Percentiles rank a stretch among this genome's conserved stretches.
Evolutionary conservation across 1,284 basidiomycete genomes (phyloP).

Genomic region (Paramarasmius palmivorus): DNA sequence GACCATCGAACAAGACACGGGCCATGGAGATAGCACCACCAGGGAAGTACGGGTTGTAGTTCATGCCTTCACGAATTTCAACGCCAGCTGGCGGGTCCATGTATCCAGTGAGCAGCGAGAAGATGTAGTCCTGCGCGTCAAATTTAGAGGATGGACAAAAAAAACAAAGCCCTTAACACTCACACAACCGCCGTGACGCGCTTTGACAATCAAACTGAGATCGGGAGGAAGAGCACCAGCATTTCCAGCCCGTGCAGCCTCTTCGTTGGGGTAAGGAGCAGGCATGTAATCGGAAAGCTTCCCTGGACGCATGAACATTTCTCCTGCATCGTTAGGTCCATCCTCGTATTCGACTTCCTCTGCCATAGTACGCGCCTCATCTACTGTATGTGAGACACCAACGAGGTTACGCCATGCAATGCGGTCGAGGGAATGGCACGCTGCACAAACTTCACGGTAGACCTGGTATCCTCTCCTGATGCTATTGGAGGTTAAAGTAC

Average conservation of each 20-base stretch:
- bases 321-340: constrained; percentile 92
- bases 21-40: constrained; percentile 99
- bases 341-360: constrained; percentile 97
- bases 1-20: constrained; percentile 91
- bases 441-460: constrained; percentile 98
- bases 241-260: constrained; percentile 95
- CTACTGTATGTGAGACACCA: constrained; percentile 94
- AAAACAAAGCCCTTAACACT: constrained; percentile 23
- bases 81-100: constrained; percentile 97
- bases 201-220: constrained; percentile 96
- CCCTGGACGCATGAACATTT: constrained; percentile 98
- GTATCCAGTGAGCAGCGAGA: constrained; percentile 96
- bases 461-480: constrained; percentile 99
- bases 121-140: constrained; percentile 85
- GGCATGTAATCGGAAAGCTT: constrained; percentile 98
- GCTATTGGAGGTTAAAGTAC: constrained; percentile 39
- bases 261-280: constrained; percentile 95
- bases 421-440: constrained; percentile 98
- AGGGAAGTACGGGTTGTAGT: constrained; percentile 98
- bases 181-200: constrained; percentile 95
- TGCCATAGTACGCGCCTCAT: constrained; percentile 91
- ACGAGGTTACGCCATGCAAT: constrained; percentile 99
- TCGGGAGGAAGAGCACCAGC: constrained; percentile 96
- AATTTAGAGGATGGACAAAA: neutral
- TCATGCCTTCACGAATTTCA: constrained; percentile 94